phyloP scores from a whole-genome alignment of 495 filamentous ascomycete species.

The Hamigera avellanea region DNA sequence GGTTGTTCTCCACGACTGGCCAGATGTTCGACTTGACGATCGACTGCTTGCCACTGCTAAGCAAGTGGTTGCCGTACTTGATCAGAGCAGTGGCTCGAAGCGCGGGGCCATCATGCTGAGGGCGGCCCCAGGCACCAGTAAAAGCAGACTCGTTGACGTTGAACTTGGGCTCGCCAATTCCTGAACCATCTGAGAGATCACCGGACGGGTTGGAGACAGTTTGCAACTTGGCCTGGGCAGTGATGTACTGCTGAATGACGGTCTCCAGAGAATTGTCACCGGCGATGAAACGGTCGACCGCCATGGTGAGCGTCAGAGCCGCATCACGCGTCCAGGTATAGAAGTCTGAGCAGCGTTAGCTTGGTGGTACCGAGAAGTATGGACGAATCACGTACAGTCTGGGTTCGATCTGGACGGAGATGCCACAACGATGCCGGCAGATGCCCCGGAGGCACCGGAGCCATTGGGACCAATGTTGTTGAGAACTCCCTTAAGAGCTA shows the following conservation, averaged over 20 bases:
- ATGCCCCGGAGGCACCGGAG: constrained; percentile 13
- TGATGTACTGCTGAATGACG: constrained; percentile 45
- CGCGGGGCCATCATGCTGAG: constrained; percentile 61
- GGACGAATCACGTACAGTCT: constrained; percentile 38
- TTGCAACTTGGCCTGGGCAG: constrained; percentile 49
- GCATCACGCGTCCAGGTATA: constrained; percentile 68
- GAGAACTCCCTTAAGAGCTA: neutral
- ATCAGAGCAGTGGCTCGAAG: constrained; percentile 53
- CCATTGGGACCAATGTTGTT: neutral
- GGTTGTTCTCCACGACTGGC: constrained; percentile 54
- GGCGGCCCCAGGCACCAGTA: constrained; percentile 56
- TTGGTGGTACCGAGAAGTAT: neutral
- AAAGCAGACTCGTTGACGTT: constrained; percentile 46
- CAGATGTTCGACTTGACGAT: constrained; percentile 25
- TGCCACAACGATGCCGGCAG: constrained; percentile 48
- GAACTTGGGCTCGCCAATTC: constrained; percentile 26
- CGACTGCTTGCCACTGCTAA: constrained; percentile 20
- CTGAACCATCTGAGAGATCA: constrained; percentile 32
- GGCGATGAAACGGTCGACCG: constrained; percentile 46
- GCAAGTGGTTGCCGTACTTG: constrained; percentile 24
- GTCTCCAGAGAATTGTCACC: constrained; percentile 41
- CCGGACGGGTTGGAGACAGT: constrained; percentile 50
- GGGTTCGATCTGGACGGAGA: constrained; percentile 46
- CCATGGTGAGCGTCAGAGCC: constrained; percentile 47
- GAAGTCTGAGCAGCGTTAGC: constrained; percentile 13